Base-by-base conservation (phyloP, 345 rosid species). In the Cardiospermum halicacabum region DNA sequence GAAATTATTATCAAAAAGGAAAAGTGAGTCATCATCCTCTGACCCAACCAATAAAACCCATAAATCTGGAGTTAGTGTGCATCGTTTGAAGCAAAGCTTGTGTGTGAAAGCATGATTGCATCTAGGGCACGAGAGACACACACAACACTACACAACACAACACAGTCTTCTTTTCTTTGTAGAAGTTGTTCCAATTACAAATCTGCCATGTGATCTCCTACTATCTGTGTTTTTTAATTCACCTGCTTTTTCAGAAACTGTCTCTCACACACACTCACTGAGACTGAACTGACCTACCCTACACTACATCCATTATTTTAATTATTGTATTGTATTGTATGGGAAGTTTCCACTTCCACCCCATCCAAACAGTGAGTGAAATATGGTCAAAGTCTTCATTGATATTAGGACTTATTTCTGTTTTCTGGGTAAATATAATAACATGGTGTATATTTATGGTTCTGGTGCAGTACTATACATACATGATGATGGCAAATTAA, bases 161-260 rank as follows among this genome's bases (percentile, higher is more conserved):
- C n/a, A n/a, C n/a, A 76, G 69, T 50, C 19, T 9, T 11, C 25
- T n/a, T n/a, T n/a, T n/a, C n/a, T n/a, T n/a, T n/a, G n/a, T n/a
- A n/a, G n/a, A n/a, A n/a, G n/a, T n/a, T n/a, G n/a, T n/a, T n/a
- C n/a, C n/a, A n/a, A n/a, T n/a, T n/a, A n/a, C n/a, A n/a, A n/a
- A n/a, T n/a, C n/a, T n/a, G n/a, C 69, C 77, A 69, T 53, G 79
- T 77, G 79, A 63, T 72, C 50, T 45, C 58, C 32, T 30, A n/a
- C 25, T 13, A 24, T 11, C 10, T 19, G 30, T 25, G 9, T 4
- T 18, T 25, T 10, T 50, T 68, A 25, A 24, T 36, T 40, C 8
- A 2, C 63, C 43, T 45, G 65, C 69, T 72, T 69, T 70, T 58
- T 55, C 75, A 73, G 80, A 27, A 2, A 3, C 36, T 5, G 7